These are phyloP conservation scores for Spathaspora girioi DNA, from an alignment of 805 yeast species.

Conservation along the genomic window DNA sequence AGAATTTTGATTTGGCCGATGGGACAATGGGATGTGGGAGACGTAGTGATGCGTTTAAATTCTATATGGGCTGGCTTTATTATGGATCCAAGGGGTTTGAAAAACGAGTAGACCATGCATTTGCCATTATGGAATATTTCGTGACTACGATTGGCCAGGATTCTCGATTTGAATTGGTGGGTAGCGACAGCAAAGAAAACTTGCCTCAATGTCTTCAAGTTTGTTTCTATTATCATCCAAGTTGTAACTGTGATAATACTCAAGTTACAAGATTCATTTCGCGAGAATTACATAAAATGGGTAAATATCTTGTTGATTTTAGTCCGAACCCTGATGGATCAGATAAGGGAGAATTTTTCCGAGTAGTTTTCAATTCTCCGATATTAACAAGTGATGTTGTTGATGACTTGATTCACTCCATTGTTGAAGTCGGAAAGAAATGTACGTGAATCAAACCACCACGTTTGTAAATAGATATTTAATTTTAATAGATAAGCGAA, in stretches of 20 bases:
- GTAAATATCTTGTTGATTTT: slow-evolving; percentile 73
- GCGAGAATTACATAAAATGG: slow-evolving; percentile 51
- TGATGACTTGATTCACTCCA: slow-evolving; percentile 33
- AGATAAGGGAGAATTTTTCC: slow-evolving; percentile 70
- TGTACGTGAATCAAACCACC: neutral
- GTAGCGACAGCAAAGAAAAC: slow-evolving; percentile 11
- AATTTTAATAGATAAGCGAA: neutral
- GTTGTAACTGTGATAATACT: slow-evolving; percentile 40
- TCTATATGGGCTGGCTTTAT: slow-evolving; percentile 78
- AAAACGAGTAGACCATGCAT: slow-evolving; percentile 70
- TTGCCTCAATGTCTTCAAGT: slow-evolving; percentile 81
- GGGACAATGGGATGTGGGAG: slow-evolving; percentile 94
- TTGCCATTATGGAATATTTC: slow-evolving; percentile 59
- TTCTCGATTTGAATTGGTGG: slow-evolving; percentile 51
- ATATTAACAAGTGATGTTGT: slow-evolving; percentile 31
- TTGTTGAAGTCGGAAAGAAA: slow-evolving; percentile 21
- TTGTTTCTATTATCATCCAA: slow-evolving; percentile 70
- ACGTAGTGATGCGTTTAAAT: slow-evolving; percentile 75
- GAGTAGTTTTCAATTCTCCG: slow-evolving; percentile 82
- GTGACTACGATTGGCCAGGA: slow-evolving; percentile 36
- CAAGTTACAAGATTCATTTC: slow-evolving; percentile 60
- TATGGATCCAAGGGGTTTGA: slow-evolving; percentile 69
- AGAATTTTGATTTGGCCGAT: slow-evolving; percentile 74
- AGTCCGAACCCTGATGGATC: slow-evolving; percentile 60
- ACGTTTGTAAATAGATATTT: neutral